phyloP scores from a whole-genome alignment of 208 protist species.

The Phytomonas sp. region DNA sequence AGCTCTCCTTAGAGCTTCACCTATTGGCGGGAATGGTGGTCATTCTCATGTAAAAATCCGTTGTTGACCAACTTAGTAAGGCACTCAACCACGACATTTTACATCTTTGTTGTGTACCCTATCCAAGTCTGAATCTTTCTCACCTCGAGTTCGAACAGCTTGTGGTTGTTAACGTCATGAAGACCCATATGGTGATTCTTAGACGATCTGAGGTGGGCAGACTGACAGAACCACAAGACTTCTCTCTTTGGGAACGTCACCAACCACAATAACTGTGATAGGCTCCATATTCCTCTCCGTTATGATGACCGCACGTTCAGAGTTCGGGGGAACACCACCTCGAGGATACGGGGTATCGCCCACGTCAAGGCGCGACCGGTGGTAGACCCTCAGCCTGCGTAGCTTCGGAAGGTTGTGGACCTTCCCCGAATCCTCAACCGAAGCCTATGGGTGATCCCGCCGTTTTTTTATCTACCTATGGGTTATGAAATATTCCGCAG shows the following conservation, averaged over 20 bases:
- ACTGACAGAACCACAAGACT: conserved; percentile 67
- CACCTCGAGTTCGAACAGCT: conserved; percentile 81
- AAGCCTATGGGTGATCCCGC: conserved; percentile 81
- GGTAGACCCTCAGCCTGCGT: background rate
- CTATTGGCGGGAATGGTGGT: conserved; percentile 92
- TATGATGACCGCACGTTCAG: too few relatives aligned
- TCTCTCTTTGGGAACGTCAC: conserved; percentile 46
- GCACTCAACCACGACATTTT: conserved; percentile 90
- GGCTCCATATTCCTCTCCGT: background rate
- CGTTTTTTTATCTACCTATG: conserved; percentile 82
- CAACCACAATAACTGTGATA: conserved; percentile 30
- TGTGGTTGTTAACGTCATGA: conserved; percentile 87
- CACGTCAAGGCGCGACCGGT: background rate
- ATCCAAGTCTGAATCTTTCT: conserved; percentile 55
- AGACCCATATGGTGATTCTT: conserved; percentile 67
- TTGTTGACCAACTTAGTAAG: conserved; percentile 83
- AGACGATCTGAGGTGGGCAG: conserved; percentile 57
- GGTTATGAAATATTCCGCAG: conserved; percentile 85
- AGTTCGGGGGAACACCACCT: background rate
- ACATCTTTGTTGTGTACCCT: conserved; percentile 84
- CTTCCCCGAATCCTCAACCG: conserved; percentile 83
- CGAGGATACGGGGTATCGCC: background rate
- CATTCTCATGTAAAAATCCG: conserved; percentile 86
- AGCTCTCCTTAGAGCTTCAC: conserved; percentile 89
- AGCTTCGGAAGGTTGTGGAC: conserved; percentile 54